A percentile compares a stretch with the other conserved stretches of the same genome.
Conservation (phyloP, 176 grass and related monocot genomes). For the Poa annua region DNA sequence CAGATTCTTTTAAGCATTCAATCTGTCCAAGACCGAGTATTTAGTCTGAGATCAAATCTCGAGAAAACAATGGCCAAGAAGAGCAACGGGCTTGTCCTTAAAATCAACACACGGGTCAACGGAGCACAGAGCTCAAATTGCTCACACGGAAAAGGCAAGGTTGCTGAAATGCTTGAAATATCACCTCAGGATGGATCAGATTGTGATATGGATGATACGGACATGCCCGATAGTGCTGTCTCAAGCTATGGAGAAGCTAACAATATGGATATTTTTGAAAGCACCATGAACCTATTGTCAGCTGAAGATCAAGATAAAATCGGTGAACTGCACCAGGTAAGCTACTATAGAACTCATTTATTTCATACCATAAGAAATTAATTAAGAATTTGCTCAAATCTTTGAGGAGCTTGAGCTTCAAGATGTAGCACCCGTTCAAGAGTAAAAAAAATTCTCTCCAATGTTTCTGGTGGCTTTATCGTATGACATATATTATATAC, state of each 20-base stretch:
- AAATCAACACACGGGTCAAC: constrained; percentile 43
- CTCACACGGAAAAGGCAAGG: constrained; percentile 66
- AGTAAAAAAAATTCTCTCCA: constrained; percentile 8
- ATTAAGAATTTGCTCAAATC: neutral
- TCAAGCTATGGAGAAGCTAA: constrained; percentile 90
- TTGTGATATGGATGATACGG: constrained; percentile 70
- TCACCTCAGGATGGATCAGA: constrained; percentile 57
- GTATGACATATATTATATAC: neutral
- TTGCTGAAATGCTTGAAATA: constrained; percentile 33
- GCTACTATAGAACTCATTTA: constrained; percentile 14
- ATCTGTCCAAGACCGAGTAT: constrained; percentile 62
- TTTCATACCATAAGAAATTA: constrained; percentile 31
- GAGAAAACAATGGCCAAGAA: constrained; percentile 58
- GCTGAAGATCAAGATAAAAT: constrained; percentile 69
- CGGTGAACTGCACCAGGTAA: constrained; percentile 70
- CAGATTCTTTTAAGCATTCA: constrained; percentile 87
- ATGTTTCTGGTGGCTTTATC: constrained; percentile 19
- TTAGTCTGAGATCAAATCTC: constrained; percentile 64
- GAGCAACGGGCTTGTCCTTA: constrained; percentile 46
- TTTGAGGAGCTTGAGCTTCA: constrained; percentile 38
- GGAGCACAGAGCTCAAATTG: constrained; percentile 65
- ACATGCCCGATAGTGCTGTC: constrained; percentile 75
- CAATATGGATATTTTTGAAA: constrained; percentile 83
- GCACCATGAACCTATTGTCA: constrained; percentile 68
- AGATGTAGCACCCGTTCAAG: neutral